Conservation (phyloP, 495 filamentous ascomycete genomes). For the Daldinia vernicosa region DNA sequence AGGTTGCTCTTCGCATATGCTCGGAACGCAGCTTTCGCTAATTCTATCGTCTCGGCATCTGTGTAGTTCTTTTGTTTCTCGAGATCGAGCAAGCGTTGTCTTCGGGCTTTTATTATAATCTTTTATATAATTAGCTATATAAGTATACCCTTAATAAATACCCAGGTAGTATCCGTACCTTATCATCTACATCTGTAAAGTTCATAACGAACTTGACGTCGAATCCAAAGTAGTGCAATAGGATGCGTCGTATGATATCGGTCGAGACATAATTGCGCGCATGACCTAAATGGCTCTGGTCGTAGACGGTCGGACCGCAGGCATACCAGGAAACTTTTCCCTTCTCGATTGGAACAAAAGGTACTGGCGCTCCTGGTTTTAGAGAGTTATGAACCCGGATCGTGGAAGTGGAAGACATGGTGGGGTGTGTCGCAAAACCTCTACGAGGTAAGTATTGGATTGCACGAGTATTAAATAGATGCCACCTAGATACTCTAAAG, state of each 20-base stretch:
- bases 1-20: constrained; percentile 82
- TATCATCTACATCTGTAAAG: constrained; percentile 91
- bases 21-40: constrained; percentile 70
- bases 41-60: constrained; percentile 57
- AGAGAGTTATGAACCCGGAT: constrained; percentile 81
- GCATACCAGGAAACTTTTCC: constrained; percentile 87
- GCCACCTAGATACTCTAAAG: constrained; percentile 28
- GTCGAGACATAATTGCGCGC: constrained; percentile 94
- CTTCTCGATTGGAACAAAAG: constrained; percentile 78
- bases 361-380: constrained; percentile 71
- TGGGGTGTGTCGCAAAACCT: constrained; percentile 42
- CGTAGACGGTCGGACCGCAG: constrained; percentile 93
- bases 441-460: constrained; percentile 34
- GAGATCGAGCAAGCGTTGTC: constrained; percentile 76
- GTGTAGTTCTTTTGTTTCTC: constrained; percentile 57
- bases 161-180: constrained; percentile 56
- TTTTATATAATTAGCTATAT: constrained; percentile 62
- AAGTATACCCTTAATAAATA: background rate
- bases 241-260: constrained; percentile 88
- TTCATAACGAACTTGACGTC: constrained; percentile 95
- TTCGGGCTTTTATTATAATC: constrained; percentile 85
- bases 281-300: constrained; percentile 89
- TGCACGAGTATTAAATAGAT: constrained; percentile 13
- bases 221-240: constrained; percentile 86
- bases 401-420: constrained; percentile 55